phyloP scores from a whole-genome alignment of 2,329 filamentous ascomycete genomes.

The Calonectria fujianensis region DNA sequence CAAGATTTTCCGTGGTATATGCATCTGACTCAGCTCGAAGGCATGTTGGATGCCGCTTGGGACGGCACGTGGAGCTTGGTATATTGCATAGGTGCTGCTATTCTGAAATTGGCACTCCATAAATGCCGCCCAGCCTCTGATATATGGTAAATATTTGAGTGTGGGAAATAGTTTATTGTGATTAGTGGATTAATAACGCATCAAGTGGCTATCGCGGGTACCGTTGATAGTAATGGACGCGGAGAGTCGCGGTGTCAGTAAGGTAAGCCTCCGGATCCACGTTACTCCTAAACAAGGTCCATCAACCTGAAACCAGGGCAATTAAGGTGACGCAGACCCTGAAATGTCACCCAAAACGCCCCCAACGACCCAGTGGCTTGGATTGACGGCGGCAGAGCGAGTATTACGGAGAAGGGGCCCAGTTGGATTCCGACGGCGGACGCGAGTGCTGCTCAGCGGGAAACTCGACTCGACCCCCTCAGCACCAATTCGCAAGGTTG shows the following conservation, averaged over 20 bases:
- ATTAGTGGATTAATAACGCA: slow-evolving; percentile 23
- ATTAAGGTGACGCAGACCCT: slow-evolving; percentile 7
- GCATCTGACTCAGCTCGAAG: neutral
- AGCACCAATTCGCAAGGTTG: neutral
- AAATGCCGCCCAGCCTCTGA: slow-evolving; percentile 17
- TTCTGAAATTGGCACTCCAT: neutral
- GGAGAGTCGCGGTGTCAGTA: neutral
- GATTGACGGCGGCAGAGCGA: neutral
- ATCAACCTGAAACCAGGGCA: slow-evolving; percentile 4
- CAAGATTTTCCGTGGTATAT: neutral
- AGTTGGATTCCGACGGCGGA: neutral
- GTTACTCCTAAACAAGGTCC: neutral
- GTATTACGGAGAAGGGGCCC: too few species aligned
- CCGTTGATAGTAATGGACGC: slow-evolving; percentile 7
- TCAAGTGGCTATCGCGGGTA: slow-evolving; percentile 17
- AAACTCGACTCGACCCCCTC: neutral
- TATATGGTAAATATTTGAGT: neutral
- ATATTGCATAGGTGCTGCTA: neutral
- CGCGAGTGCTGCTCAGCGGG: neutral
- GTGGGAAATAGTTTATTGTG: neutral
- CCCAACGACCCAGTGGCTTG: neutral
- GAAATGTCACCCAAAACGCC: neutral
- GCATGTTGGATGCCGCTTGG: neutral
- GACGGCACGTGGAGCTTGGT: neutral
- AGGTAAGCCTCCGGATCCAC: neutral